Evolutionary conservation across 1,284 basidiomycete genomes (phyloP).

Genomic region (Mycena sp.): DNA sequence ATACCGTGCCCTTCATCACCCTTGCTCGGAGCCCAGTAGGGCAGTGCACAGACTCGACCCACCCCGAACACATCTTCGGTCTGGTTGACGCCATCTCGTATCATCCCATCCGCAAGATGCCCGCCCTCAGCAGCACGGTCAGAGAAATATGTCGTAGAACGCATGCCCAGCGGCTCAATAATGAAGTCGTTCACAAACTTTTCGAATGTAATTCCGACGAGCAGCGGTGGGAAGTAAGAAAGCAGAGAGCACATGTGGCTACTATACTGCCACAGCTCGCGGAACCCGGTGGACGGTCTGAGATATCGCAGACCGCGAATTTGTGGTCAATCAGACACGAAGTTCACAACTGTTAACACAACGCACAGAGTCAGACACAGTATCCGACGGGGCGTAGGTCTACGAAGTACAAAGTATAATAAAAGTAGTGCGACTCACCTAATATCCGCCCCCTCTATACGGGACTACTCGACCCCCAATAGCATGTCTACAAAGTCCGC

Average conservation of each 20-base stretch:
- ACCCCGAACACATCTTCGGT: conserved; percentile 19
- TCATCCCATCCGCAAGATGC: conserved; percentile 29
- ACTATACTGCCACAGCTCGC: conserved; percentile 54
- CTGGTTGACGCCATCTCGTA: conserved; percentile 26
- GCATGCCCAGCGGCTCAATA: conserved; percentile 31
- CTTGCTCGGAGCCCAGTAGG: conserved; percentile 10
- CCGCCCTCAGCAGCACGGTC: conserved; percentile 18
- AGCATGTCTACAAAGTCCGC: no score
- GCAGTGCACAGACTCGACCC: conserved; percentile 2
- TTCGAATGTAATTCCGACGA: conserved; percentile 25
- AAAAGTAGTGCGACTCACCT: no score
- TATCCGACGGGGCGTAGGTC: no score
- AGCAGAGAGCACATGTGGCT: conserved; percentile 40
- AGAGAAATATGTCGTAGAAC: conserved; percentile 29
- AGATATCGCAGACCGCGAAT: conserved; percentile 48
- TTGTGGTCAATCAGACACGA: conserved; percentile 23
- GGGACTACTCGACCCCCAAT: no score
- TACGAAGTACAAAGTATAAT: no score
- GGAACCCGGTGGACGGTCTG: conserved; percentile 50
- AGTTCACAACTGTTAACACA: not conserved
- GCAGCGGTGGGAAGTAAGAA: conserved; percentile 28
- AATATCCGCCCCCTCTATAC: no score
- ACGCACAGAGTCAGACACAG: not conserved
- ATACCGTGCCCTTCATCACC: not conserved
- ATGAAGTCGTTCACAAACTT: conserved; percentile 33